These are phyloP conservation scores for Boletus rubescentipes DNA, from an alignment of 768 basidiomycete genomes.

Conservation along the genomic window DNA sequence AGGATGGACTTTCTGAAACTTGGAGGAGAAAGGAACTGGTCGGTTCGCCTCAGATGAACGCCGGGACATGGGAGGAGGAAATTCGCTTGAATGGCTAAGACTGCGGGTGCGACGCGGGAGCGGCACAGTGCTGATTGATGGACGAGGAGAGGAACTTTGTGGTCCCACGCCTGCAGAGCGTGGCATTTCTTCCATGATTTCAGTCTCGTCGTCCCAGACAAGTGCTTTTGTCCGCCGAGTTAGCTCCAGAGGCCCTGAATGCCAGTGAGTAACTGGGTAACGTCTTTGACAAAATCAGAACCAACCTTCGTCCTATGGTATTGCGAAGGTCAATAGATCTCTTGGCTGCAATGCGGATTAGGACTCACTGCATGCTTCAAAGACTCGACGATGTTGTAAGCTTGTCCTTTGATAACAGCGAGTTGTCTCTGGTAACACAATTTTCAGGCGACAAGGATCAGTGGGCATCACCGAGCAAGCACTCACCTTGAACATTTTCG, in stretches of 20 bases:
- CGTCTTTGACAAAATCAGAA: background rate
- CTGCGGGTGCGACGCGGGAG: constrained; percentile 53
- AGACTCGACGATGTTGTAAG: constrained; percentile 87
- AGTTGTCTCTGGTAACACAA: constrained; percentile 63
- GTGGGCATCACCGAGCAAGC: background rate
- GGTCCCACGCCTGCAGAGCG: constrained; percentile 34
- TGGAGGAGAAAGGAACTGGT: constrained; percentile 81
- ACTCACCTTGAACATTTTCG: constrained; percentile 82
- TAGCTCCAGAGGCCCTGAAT: constrained; percentile 80
- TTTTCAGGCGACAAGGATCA: constrained; percentile 6
- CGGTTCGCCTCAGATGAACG: constrained; percentile 63
- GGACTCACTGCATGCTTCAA: constrained; percentile 67
- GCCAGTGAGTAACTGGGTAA: constrained; percentile 9
- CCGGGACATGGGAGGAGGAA: constrained; percentile 70
- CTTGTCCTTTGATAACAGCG: constrained; percentile 92
- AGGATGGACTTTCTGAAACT: constrained; percentile 80
- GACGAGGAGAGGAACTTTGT: constrained; percentile 51
- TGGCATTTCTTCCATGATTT: constrained; percentile 56
- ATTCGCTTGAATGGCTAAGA: constrained; percentile 60
- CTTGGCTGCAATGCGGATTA: background rate
- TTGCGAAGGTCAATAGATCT: background rate
- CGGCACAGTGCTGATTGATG: constrained; percentile 64
- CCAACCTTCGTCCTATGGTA: constrained; percentile 71
- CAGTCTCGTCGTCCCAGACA: constrained; percentile 86
- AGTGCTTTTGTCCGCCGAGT: constrained; percentile 79